Evolutionary conservation across 169 alveolate genomes (phyloP).

Genomic region (Perkinsus marinus): DNA sequence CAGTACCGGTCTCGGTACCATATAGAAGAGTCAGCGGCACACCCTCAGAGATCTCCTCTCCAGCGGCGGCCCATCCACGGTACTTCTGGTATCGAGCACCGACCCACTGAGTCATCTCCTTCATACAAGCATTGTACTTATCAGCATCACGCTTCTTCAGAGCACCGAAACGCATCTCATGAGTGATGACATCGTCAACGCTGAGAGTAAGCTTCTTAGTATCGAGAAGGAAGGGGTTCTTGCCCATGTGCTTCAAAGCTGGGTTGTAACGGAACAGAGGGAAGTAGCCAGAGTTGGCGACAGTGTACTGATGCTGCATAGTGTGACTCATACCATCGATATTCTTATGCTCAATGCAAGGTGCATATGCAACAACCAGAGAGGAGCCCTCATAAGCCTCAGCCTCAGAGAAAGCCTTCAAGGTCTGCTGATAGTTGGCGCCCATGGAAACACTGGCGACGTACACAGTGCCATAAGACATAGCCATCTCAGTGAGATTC

Average conservation of each 20-base stretch:
- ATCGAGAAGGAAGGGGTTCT: constrained; percentile 26
- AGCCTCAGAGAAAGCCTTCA: constrained; percentile 36
- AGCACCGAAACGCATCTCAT: constrained; percentile 28
- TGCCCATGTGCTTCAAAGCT: constrained; percentile 14
- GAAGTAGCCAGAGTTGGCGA: constrained; percentile 41
- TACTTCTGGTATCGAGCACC: neutral
- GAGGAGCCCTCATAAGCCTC: constrained; percentile 40
- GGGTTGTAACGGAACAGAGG: constrained; percentile 35
- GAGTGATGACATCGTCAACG: constrained; percentile 12
- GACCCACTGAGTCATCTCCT: constrained; percentile 1
- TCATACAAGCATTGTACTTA: constrained; percentile 3
- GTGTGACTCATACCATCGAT: neutral
- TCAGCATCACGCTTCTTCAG: constrained; percentile 24
- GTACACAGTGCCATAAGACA: constrained; percentile 40
- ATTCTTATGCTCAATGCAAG: constrained; percentile 46
- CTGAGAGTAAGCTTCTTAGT: constrained; percentile 18
- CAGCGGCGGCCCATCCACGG: neutral
- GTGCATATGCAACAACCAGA: constrained; percentile 37
- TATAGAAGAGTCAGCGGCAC: constrained; percentile 6
- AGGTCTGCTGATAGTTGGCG: constrained; percentile 33
- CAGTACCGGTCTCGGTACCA: constrained; percentile 37
- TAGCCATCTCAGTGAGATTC: constrained; percentile 41
- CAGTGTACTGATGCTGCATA: constrained; percentile 27
- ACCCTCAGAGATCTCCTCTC: neutral
- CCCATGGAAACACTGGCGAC: constrained; percentile 44